Evolutionary conservation across 2,329 filamentous ascomycete genomes (phyloP).

Genomic region (Pseudophaeomoniella oleicola): DNA sequence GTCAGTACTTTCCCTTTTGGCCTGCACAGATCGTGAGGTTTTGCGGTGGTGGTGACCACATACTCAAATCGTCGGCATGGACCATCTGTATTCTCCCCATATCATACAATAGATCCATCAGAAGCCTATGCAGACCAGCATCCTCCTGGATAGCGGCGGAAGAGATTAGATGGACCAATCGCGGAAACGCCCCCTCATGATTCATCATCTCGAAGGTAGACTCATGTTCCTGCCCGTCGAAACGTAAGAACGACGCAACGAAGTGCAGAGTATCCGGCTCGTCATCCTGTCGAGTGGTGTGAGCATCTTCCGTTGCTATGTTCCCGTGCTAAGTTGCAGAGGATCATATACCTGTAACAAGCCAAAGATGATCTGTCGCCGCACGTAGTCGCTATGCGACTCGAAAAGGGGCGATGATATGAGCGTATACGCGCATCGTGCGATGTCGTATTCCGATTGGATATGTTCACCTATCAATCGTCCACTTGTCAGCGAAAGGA

Average conservation of each 20-base stretch:
- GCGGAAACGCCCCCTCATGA: constrained; percentile 65
- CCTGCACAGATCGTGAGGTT: too few species aligned
- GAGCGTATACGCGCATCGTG: constrained; percentile 65
- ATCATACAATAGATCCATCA: constrained; percentile 86
- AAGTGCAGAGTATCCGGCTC: constrained; percentile 66
- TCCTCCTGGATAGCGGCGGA: constrained; percentile 47
- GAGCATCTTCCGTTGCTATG: too few species aligned
- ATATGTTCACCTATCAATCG: constrained; percentile 48
- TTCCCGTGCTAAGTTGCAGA: not conserved
- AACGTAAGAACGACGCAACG: constrained; percentile 69
- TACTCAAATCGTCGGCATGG: constrained; percentile 60
- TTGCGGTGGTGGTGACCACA: too few species aligned
- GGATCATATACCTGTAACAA: constrained; percentile 46
- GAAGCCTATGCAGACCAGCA: constrained; percentile 57
- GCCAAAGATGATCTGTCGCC: constrained; percentile 83
- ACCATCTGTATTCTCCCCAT: constrained; percentile 87
- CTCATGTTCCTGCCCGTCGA: constrained; percentile 71
- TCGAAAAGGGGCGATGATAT: constrained; percentile 61
- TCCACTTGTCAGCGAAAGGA: constrained; percentile 7
- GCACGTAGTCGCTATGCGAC: constrained; percentile 69
- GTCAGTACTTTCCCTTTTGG: constrained; percentile 2
- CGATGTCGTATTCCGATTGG: constrained; percentile 63
- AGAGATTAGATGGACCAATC: constrained; percentile 69
- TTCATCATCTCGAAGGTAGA: constrained; percentile 76
- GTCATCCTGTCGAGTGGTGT: constrained; percentile 84